Evolutionary conservation across 805 yeast species (phyloP).

Genomic region (Kurtzmaniella fragi): DNA sequence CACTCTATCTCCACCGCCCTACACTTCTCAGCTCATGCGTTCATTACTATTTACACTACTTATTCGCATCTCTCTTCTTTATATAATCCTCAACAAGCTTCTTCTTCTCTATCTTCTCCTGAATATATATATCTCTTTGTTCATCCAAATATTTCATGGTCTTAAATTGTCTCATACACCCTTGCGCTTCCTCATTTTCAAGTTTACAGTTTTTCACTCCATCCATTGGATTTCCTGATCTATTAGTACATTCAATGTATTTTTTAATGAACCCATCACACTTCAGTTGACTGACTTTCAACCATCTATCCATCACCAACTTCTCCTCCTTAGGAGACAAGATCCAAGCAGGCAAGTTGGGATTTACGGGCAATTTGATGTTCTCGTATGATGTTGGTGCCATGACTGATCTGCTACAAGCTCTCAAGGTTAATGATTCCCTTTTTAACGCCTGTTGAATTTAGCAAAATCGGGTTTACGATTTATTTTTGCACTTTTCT

Average conservation of each 20-base stretch:
- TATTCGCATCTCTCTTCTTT: conserved; percentile 2
- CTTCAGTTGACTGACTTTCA: conserved; percentile 55
- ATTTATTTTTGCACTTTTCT: too few relatives aligned
- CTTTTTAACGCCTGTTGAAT: conserved; percentile 2
- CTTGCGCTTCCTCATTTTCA: conserved; percentile 53
- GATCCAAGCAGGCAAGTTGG: conserved; percentile 66
- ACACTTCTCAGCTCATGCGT: too few relatives aligned
- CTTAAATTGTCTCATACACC: conserved; percentile 60
- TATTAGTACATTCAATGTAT: conserved; percentile 63
- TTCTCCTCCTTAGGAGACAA: conserved; percentile 74
- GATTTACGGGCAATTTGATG: conserved; percentile 35
- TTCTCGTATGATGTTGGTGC: conserved; percentile 21
- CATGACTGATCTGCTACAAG: conserved; percentile 14
- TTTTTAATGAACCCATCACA: conserved; percentile 69
- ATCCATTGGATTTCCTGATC: conserved; percentile 50
- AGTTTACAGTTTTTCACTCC: conserved; percentile 63
- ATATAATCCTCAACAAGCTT: conserved; percentile 6
- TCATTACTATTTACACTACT: not conserved
- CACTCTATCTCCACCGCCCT: too few relatives aligned
- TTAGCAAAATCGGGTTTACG: too few relatives aligned
- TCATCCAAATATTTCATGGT: conserved; percentile 60
- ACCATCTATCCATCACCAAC: conserved; percentile 66
- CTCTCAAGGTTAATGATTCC: conserved; percentile 11
- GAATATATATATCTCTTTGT: conserved; percentile 61
- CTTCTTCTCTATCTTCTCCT: conserved; percentile 40